Evolutionary conservation across 169 alveolate genomes (phyloP).

Genomic region (Cryptosporidium sp.): DNA sequence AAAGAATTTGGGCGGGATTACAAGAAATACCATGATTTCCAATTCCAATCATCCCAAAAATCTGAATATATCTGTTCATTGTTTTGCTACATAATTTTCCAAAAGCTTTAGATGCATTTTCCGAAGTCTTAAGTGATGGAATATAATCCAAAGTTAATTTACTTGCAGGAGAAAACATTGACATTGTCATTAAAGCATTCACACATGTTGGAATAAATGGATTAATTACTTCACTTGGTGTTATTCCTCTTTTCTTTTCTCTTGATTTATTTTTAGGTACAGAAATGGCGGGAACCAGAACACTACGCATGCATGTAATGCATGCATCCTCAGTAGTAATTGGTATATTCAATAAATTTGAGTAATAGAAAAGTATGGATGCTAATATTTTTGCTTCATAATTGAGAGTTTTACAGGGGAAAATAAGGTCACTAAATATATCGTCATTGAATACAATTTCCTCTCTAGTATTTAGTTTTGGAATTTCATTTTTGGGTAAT

Average conservation of each 20-base stretch:
- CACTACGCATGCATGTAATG: constrained; percentile 51
- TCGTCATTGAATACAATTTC: constrained; percentile 60
- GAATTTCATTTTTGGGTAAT: constrained; percentile 23
- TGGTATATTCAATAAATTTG: constrained; percentile 7
- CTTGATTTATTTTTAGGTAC: constrained; percentile 22
- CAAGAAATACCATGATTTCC: constrained; percentile 45
- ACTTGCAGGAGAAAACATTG: constrained; percentile 29
- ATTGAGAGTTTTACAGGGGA: constrained; percentile 60
- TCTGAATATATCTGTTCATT: constrained; percentile 31
- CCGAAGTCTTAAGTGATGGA: constrained; percentile 44
- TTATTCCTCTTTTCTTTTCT: constrained; percentile 33
- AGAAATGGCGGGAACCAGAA: constrained; percentile 29
- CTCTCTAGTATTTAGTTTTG: constrained; percentile 42
- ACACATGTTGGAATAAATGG: constrained; percentile 66
- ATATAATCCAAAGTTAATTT: constrained; percentile 18
- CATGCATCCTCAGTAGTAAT: constrained; percentile 48
- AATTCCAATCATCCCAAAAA: constrained; percentile 70
- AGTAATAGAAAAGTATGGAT: constrained; percentile 27
- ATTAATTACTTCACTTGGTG: constrained; percentile 36
- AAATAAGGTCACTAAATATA: constrained; percentile 49
- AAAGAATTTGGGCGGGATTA: constrained; percentile 38
- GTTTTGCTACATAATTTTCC: constrained; percentile 62
- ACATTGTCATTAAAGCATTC: constrained; percentile 47
- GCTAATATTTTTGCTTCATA: constrained; percentile 67
- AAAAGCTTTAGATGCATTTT: constrained; percentile 51